Base-by-base conservation (phyloP, 2,329 filamentous ascomycete genomes). In the Hypoxylon rubiginosum region DNA sequence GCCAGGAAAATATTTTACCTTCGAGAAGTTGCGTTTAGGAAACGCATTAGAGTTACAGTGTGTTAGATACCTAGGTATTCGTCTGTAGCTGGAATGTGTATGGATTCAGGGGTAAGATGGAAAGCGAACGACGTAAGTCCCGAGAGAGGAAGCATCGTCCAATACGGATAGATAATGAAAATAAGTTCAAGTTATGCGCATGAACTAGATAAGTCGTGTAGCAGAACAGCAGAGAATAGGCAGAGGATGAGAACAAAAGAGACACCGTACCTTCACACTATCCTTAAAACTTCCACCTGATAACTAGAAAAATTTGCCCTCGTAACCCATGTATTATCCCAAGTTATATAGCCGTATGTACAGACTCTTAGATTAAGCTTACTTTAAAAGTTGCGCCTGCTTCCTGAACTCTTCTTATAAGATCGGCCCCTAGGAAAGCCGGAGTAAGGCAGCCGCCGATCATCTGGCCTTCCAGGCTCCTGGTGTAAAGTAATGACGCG, bases 401-500 rank as follows among this genome's bases (percentile, higher is more conserved):
- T 19, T 34, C 58, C 21, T 41, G 54, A 17, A 71, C 6, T 26
- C 71, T 66, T 10, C 49, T 41, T 24, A 69, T 17, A 10, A 73
- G 45, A 46, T 66, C 71, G 1, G 45, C 34, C 8, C 71, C 67
- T 9, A 73, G 36, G 2, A 71, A 67, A 49, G 66, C 69, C 15
- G 69, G 71, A 2, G 69, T 72, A 10, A 73, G 57, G 21, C 68
- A 71, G 4, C 72, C 72, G 2, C 69, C 65, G 1, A 51, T 41
- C 13, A 54, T 17, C 3, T 51, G 49, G 10, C 59, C 61, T 36
- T 62, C 66, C 4, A 73, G n/a, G 13, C 61, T 61, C 21, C 68
- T 64, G 9, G 21, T 36, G 36, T 70, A 73, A 15, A 74, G 50
- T 17, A 74, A 59, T 15, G 62, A 71, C 17, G 71, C 68, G 15